These are phyloP conservation scores for Eimeria zaria DNA, from an alignment of 169 alveolate species.

Conservation along the genomic window DNA sequence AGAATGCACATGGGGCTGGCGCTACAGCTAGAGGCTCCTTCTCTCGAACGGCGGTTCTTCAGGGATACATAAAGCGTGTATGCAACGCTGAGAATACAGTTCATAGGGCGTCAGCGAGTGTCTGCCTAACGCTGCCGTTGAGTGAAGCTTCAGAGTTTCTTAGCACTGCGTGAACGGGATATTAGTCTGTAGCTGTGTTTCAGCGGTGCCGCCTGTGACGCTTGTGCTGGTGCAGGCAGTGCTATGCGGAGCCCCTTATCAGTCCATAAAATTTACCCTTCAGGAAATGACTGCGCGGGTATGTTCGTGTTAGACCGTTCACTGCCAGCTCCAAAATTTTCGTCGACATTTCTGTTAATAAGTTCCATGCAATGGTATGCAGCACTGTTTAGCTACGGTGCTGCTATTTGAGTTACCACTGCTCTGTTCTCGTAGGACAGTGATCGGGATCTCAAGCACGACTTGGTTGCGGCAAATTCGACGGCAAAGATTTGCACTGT, in stretches of 20 bases:
- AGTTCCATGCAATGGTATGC: neutral
- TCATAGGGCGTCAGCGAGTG: neutral
- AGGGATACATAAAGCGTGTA: constrained; percentile 67
- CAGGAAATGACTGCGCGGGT: constrained; percentile 83
- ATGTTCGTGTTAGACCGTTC: neutral
- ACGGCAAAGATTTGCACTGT: constrained; percentile 55
- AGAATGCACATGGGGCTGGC: neutral
- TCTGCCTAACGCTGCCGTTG: neutral
- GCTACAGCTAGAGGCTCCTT: constrained; percentile 4
- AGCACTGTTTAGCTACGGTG: neutral
- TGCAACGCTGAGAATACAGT: neutral
- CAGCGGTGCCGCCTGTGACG: neutral
- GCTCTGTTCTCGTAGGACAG: constrained; percentile 13
- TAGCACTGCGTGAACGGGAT: neutral
- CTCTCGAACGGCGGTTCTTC: constrained; percentile 21
- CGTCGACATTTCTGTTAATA: neutral
- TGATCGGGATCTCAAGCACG: constrained; percentile 54
- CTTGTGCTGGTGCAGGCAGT: constrained; percentile 54
- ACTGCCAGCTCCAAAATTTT: neutral
- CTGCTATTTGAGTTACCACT: neutral
- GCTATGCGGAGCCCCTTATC: constrained; percentile 76
- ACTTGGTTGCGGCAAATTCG: constrained; percentile 67
- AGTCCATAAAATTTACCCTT: constrained; percentile 78
- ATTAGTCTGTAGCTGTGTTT: neutral
- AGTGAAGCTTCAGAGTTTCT: neutral